Base-by-base conservation (phyloP, 176 grass and related monocot genomes). In the Aegilops speltoides region DNA sequence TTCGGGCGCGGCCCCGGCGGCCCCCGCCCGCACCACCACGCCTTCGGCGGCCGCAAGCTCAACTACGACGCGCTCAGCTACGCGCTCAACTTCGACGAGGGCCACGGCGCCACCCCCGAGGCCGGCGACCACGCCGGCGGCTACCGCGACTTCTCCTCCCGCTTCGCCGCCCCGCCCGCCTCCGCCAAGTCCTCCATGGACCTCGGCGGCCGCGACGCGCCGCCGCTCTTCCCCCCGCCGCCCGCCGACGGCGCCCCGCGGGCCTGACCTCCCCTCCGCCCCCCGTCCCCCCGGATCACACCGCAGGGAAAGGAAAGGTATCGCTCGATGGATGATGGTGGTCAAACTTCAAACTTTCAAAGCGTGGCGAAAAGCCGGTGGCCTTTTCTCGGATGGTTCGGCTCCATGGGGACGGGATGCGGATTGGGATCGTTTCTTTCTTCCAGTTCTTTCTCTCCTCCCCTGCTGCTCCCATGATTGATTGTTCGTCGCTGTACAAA, bases 81-180 rank as follows among this genome's bases (percentile, higher is more conserved):
- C 79, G 84, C 96, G 59, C 92, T 98, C 90, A 98, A 98, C 86
- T 98, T 98, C 81, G 93, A 98, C 54, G 93, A 98, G 71, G 96
- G 96, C 29, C 93, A 94, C 77, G 94, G 89, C 41, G 87, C 57
- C 65, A 94, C 82, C 79, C 92, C 94, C 23, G 94, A 96, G 80
- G 14, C 3, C 43, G 94, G 85, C 24, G 87, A 83, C 34, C 88
- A 88, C 82, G 22, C 79, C 8, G 90, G 79, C 8, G 90, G 77
- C 40, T 95, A 82, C 92, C 93, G 94, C 79, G 97, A 90, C 91
- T 99, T 96, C 94, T 94, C 97, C 23, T 71, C 88, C 61, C 90
- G 97, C 23, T 99, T 96, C 75, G 97, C 83, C 33, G 87, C 46
- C 46, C 90, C 88, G 62, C 96, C 89, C 36, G 40, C 52, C 17